Evolutionary conservation across 164 flowering plant genomes (phyloP).

Genomic region (Kingdonia uniflora): DNA sequence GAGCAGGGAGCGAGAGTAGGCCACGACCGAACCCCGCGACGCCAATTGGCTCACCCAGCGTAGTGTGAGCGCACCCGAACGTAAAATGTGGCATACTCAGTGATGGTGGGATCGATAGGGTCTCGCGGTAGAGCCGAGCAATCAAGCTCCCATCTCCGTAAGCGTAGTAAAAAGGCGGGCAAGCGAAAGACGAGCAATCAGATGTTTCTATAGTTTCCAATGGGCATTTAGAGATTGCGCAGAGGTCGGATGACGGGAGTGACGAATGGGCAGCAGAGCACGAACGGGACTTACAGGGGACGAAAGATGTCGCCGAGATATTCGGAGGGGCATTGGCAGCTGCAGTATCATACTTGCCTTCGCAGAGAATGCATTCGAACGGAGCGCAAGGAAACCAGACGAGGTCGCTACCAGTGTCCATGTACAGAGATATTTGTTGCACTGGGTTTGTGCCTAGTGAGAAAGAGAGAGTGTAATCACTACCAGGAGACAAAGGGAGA

Average conservation of each 20-base stretch:
- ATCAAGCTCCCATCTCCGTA: conserved; percentile 84
- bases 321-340: conserved; percentile 17
- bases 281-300: conserved; percentile 50
- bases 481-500: conserved; percentile 80
- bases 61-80: conserved; percentile 70
- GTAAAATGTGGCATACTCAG: conserved; percentile 50
- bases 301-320: conserved; percentile 26
- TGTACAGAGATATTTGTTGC: conserved; percentile 46
- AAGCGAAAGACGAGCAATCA: conserved; percentile 41
- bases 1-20: conserved; percentile 67
- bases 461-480: conserved; percentile 69
- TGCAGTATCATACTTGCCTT: conserved; percentile 31
- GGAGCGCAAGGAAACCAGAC: conserved; percentile 90
- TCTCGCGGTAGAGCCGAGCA: conserved; percentile 41
- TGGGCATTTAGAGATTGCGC: conserved; percentile 67
- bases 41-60: conserved; percentile 81
- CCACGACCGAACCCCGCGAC: conserved; percentile 98
- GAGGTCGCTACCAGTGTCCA: conserved; percentile 94
- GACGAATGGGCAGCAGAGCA: conserved; percentile 72
- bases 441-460: conserved; percentile 34
- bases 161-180: conserved; percentile 82
- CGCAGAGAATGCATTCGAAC: conserved; percentile 82
- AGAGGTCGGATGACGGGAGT: conserved; percentile 61
- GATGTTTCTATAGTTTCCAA: conserved; percentile 53
- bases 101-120: conserved; percentile 26